Percentiles rank a stretch among this genome's conserved stretches.
Evolutionary conservation across 345 rosid species (phyloP).

Genomic region (Syzygium grande): DNA sequence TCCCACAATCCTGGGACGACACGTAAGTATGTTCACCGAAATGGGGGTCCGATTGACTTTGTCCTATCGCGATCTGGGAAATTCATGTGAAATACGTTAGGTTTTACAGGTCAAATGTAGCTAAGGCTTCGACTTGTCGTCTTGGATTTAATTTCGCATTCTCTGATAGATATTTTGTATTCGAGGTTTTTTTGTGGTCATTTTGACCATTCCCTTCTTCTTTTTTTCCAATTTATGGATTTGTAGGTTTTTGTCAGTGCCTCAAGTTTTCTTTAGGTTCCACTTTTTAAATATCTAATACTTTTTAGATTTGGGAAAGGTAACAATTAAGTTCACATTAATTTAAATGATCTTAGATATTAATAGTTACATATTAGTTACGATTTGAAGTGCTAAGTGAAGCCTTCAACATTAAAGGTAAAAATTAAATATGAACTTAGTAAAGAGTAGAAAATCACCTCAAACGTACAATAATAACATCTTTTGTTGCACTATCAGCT

Average conservation of each 20-base stretch:
- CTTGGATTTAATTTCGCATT: not conserved
- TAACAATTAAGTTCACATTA: not conserved
- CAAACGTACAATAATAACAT: not conserved
- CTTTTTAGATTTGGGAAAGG: not conserved
- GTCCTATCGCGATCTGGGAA: not conserved
- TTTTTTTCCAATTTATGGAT: not conserved
- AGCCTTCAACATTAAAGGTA: not conserved
- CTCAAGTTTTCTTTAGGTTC: not conserved
- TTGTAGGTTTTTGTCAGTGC: not conserved
- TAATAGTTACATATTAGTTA: not conserved
- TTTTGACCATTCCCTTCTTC: not conserved
- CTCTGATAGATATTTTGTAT: not conserved
- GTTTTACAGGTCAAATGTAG: not conserved
- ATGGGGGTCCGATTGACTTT: not conserved
- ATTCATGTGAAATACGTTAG: not conserved
- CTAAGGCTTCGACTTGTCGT: not conserved
- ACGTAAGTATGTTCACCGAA: not conserved
- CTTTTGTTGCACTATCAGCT: not conserved
- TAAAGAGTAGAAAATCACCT: not conserved
- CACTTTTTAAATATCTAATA: not conserved
- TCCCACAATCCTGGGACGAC: not conserved
- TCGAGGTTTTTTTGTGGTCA: not conserved
- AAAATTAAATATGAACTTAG: not conserved
- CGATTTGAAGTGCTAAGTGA: not conserved
- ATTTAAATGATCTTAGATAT: not conserved